Evolutionary conservation across 208 protist genomes (phyloP), one percentile per base, ranked within the genome.

Genomic region (Novymonas esmeraldas): DNA sequence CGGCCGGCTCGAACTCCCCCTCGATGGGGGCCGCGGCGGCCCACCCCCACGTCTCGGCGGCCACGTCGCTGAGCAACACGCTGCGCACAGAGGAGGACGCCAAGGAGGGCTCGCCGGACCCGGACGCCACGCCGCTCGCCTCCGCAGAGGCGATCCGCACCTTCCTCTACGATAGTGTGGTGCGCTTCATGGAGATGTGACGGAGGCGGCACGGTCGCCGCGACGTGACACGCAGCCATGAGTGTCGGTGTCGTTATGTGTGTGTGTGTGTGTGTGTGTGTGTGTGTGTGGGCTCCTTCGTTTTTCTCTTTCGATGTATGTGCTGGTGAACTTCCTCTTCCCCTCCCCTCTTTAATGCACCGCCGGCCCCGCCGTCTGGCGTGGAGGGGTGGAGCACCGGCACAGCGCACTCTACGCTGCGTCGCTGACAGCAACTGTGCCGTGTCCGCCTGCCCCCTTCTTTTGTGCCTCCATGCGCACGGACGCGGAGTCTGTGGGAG

Each of bases 151-250:
- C 64, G 11, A 76, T 90, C 46, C 84, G 83, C 63, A 67, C 72
- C n/a, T 90, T 90, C 51, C 55, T 90, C 50, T 73, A 73, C 24
- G 67, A 82, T 42, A 71, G 84, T 22, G 52, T 78, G 33, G 34
- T 85, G 48, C 46, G 64, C 42, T 48, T 44, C 7, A 72, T 78
- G 64, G 29, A 51, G 13, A 20, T 28, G 6, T 76, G 46, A 64
- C n/a, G n/a, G n/a, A n/a, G n/a, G n/a, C n/a, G n/a, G n/a, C n/a
- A n/a, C n/a, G n/a, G n/a, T n/a, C n/a, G n/a, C n/a, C n/a, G n/a
- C 44, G 16, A 16, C 6, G 16, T 9, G 18, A 11, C 44, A 4
- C 18, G 44, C 10, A 6, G 18, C 18, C 22, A 7, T 48, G 7
- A 11, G 44, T 48, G 44, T 4, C 18, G 18, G 22, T 48, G 44